Conservation (phyloP, 1,139 yeast species). For the Blastobotrys raffinosifermentans region DNA sequence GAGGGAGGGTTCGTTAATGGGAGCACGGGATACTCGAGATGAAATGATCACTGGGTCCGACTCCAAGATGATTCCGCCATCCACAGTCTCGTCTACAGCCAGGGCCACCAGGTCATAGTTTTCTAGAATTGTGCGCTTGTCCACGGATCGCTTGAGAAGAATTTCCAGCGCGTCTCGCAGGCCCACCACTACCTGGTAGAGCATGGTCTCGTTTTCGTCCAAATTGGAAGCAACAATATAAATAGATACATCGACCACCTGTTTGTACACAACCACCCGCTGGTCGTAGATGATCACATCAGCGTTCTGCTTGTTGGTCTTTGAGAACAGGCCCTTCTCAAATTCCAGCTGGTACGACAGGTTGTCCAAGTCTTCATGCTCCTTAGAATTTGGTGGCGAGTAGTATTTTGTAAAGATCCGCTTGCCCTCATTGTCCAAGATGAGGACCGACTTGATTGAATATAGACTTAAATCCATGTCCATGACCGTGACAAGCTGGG, state of each 20-base stretch:
- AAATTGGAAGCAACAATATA: conserved; percentile 61
- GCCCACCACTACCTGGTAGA: conserved; percentile 73
- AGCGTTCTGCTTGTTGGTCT: conserved; percentile 72
- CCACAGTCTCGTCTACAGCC: conserved; percentile 87
- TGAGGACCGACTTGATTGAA: conserved; percentile 68
- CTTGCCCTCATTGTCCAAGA: conserved; percentile 76
- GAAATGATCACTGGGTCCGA: conserved; percentile 84
- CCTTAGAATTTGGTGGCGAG: conserved; percentile 42
- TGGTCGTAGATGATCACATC: conserved; percentile 78
- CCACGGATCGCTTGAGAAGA: conserved; percentile 67
- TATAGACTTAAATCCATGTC: conserved; percentile 46
- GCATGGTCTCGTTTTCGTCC: conserved; percentile 80
- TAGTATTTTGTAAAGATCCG: conserved; percentile 84
- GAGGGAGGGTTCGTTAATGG: conserved; percentile 56
- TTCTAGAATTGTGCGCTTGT: conserved; percentile 71
- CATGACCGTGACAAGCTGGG: too few species aligned
- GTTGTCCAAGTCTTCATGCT: conserved; percentile 19
- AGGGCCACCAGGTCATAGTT: conserved; percentile 80
- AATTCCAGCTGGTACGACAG: conserved; percentile 63
- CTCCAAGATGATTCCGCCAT: conserved; percentile 79
- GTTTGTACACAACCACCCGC: conserved; percentile 71
- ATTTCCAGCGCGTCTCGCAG: conserved; percentile 76
- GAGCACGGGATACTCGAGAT: conserved; percentile 82
- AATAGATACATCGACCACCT: conserved; percentile 64
- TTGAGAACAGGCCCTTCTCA: conserved; percentile 64